These are phyloP conservation scores for Haematococcus lacustris DNA, from an alignment of 139 green algal species.

Conservation along the genomic window DNA sequence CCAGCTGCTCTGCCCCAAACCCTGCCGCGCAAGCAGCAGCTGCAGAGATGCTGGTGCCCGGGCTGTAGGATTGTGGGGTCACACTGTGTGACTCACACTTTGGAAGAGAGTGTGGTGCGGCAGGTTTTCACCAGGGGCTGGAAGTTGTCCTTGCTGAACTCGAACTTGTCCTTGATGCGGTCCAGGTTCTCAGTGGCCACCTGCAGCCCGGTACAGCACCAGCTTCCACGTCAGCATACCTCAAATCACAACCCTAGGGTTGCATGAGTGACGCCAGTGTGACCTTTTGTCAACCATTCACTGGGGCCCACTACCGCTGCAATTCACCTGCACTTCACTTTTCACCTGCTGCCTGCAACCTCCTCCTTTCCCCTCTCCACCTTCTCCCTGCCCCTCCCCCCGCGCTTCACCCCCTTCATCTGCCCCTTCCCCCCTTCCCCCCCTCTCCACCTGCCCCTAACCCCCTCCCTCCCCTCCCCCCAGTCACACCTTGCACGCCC, in stretches of 20 bases:
- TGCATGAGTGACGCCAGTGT: not conserved
- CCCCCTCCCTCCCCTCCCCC: too few relatives aligned
- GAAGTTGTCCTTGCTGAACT: slow-evolving; percentile 76
- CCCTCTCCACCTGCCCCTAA: too few relatives aligned
- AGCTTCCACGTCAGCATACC: not conserved
- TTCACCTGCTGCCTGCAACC: too few relatives aligned
- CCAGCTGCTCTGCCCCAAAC: not conserved
- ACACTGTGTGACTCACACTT: slow-evolving; percentile 97
- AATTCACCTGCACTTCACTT: not conserved
- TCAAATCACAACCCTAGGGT: not conserved
- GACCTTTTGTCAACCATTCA: not conserved
- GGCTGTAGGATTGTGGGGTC: too few relatives aligned
- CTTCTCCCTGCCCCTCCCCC: too few relatives aligned
- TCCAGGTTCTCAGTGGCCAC: slow-evolving; percentile 78
- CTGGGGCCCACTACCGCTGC: too few relatives aligned
- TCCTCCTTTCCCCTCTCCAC: too few relatives aligned
- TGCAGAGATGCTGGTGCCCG: not conserved
- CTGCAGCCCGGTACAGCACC: too few relatives aligned
- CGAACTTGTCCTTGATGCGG: slow-evolving; percentile 68
- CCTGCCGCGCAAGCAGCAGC: not conserved
- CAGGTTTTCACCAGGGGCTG: slow-evolving; percentile 95
- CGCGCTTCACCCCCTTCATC: too few relatives aligned
- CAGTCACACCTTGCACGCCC: slow-evolving; percentile 92
- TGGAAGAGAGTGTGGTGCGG: slow-evolving; percentile 97
- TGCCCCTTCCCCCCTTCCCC: too few relatives aligned